Evolutionary conservation across 306 rosid genomes (phyloP).

Genomic region (Pachyrhizus erosus): DNA sequence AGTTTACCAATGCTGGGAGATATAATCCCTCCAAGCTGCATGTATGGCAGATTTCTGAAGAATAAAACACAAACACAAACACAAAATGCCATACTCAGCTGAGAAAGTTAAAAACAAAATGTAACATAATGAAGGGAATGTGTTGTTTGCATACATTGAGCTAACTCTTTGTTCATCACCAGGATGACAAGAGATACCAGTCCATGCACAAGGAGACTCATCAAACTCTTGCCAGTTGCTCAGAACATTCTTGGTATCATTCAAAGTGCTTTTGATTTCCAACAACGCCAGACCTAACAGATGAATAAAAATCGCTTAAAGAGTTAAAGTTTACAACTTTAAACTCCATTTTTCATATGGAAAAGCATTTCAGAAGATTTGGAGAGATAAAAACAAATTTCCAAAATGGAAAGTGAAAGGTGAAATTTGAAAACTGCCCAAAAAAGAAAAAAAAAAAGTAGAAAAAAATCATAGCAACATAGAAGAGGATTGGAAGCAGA

Average conservation of each 20-base stretch:
- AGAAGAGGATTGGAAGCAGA: not conserved
- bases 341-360: not conserved
- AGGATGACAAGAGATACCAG: slow-evolving; percentile 87
- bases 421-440: slow-evolving; percentile 6
- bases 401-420: not conserved
- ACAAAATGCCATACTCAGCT: slow-evolving; percentile 33
- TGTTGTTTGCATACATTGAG: slow-evolving; percentile 62
- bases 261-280: slow-evolving; percentile 74
- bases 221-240: slow-evolving; percentile 76
- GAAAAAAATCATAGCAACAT: not conserved
- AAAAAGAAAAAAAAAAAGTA: not conserved
- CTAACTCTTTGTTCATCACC: slow-evolving; percentile 78
- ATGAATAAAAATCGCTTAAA: slow-evolving; percentile 11
- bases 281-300: slow-evolving; percentile 75
- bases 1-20: slow-evolving; percentile 98
- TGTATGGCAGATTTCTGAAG: slow-evolving; percentile 82
- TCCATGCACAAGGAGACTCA: slow-evolving; percentile 90
- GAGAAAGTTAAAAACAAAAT: not conserved
- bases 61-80: slow-evolving; percentile 29
- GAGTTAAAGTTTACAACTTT: slow-evolving; percentile 36
- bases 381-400: not conserved
- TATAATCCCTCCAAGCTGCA: slow-evolving; percentile 88
- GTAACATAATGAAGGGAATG: slow-evolving; percentile 15
- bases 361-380: not conserved
- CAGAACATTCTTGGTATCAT: slow-evolving; percentile 74